phyloP scores from a whole-genome alignment of 208 protist species.

The Trypanosomatidae sp. region DNA sequence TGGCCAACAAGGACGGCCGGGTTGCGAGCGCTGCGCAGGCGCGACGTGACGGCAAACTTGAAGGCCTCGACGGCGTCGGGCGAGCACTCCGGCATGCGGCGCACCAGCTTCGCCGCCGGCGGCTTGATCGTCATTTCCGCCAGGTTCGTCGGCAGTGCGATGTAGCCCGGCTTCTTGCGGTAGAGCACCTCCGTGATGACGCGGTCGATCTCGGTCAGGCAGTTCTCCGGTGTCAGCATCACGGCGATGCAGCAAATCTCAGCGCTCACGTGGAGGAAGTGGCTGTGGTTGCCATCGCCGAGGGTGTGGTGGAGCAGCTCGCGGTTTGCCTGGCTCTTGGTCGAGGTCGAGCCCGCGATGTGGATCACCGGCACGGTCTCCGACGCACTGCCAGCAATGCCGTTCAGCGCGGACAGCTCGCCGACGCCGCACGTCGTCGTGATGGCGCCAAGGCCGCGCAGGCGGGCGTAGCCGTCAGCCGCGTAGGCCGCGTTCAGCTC shows the following conservation, averaged over 20 bases:
- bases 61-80: constrained; percentile 32
- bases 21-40: constrained; percentile 23
- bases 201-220: constrained; percentile 47
- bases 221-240: constrained; percentile 46
- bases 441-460: constrained; percentile 34
- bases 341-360: constrained; percentile 43
- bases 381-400: constrained; percentile 31
- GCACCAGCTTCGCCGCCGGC: constrained; percentile 34
- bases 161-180: constrained; percentile 54
- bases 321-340: constrained; percentile 20
- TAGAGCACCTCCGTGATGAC: constrained; percentile 53
- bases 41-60: constrained; percentile 19
- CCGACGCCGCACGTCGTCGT: constrained; percentile 56
- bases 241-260: constrained; percentile 41
- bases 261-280: constrained; percentile 38
- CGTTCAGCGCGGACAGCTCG: constrained; percentile 50
- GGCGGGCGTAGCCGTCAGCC: constrained; percentile 53
- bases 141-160: constrained; percentile 40
- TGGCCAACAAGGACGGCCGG: constrained; percentile 43
- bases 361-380: constrained; percentile 57
- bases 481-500: constrained; percentile 66
- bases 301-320: constrained; percentile 54
- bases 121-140: constrained; percentile 39
- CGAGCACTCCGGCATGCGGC: constrained; percentile 24
- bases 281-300: constrained; percentile 45